These are phyloP conservation scores for Nannochloris sp. DNA, from an alignment of 139 green algal species.

Conservation along the genomic window DNA sequence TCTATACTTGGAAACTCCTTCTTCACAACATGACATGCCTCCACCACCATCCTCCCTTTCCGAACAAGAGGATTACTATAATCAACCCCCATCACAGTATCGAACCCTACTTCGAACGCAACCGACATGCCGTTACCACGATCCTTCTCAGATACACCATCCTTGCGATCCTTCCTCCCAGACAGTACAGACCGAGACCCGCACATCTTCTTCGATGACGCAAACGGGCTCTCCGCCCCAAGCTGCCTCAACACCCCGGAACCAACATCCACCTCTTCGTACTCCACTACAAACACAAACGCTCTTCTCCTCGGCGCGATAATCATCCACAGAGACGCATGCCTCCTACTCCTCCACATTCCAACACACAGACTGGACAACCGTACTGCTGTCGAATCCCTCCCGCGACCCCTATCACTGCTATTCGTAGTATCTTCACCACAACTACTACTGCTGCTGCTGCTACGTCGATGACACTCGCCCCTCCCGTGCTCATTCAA, in stretches of 20 bases:
- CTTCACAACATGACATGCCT: conserved; percentile 39
- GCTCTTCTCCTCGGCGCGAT: not conserved
- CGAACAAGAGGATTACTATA: conserved; percentile 45
- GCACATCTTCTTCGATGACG: conserved; percentile 10
- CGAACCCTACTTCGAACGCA: conserved; percentile 36
- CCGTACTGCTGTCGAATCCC: not conserved
- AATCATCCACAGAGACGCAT: conserved; percentile 3
- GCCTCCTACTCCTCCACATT: conserved; percentile 8
- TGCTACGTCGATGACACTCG: too few relatives aligned
- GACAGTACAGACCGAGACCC: not conserved
- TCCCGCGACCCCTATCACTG: not conserved
- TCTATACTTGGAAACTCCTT: conserved; percentile 47
- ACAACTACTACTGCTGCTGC: too few relatives aligned
- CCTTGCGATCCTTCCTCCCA: too few relatives aligned
- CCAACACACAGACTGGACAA: conserved; percentile 2
- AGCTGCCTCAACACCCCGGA: conserved; percentile 18
- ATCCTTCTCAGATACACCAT: too few relatives aligned
- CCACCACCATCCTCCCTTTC: conserved; percentile 52
- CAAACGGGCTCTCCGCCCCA: conserved; percentile 23
- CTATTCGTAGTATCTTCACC: not conserved
- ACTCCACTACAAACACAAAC: conserved; percentile 7
- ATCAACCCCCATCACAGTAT: conserved; percentile 29
- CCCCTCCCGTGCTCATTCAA: too few relatives aligned
- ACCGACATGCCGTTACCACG: not conserved
- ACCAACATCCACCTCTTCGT: not conserved